A percentile compares a stretch with the other conserved stretches of the same genome.
Evolutionary conservation across 2,329 filamentous ascomycete species (phyloP).

Genomic region (Clathrospora elynae): DNA sequence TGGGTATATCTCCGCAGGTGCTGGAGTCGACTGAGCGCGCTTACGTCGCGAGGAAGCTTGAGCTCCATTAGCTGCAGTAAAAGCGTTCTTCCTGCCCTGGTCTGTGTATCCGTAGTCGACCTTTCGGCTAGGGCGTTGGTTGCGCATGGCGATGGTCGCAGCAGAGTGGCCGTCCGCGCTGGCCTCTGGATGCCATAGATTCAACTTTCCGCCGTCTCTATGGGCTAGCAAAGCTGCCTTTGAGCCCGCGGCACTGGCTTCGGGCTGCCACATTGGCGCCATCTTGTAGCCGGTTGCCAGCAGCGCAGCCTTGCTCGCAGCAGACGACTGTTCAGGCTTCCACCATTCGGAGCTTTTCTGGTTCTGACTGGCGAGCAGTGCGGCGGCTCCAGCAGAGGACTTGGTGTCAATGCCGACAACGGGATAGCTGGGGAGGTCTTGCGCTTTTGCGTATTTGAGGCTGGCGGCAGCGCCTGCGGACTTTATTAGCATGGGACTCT

Average conservation of each 20-base stretch:
- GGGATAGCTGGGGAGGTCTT: slow-evolving; percentile 76
- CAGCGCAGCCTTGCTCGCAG: slow-evolving; percentile 64
- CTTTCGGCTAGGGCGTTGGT: slow-evolving; percentile 54
- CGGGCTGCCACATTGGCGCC: slow-evolving; percentile 67
- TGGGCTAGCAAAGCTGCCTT: slow-evolving; percentile 75
- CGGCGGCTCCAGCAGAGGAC: slow-evolving; percentile 73
- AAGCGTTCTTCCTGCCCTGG: slow-evolving; percentile 66
- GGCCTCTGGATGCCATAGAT: slow-evolving; percentile 58
- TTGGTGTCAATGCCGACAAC: slow-evolving; percentile 64
- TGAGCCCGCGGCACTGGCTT: slow-evolving; percentile 68
- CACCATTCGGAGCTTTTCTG: slow-evolving; percentile 68
- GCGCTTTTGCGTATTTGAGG: slow-evolving; percentile 72
- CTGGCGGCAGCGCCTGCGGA: slow-evolving; percentile 62
- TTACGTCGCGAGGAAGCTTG: slow-evolving; percentile 62
- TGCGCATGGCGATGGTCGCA: slow-evolving; percentile 69
- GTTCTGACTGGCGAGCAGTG: slow-evolving; percentile 73
- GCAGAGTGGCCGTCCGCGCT: slow-evolving; percentile 67
- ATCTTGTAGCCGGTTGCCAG: slow-evolving; percentile 65
- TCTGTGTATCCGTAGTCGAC: slow-evolving; percentile 55
- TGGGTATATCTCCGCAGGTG: slow-evolving; percentile 55
- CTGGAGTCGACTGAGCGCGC: slow-evolving; percentile 66
- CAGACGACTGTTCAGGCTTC: slow-evolving; percentile 64
- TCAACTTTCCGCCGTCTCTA: slow-evolving; percentile 57
- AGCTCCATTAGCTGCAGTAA: slow-evolving; percentile 78
- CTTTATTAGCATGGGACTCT: slow-evolving; percentile 10